Base-by-base conservation (phyloP, 2,329 filamentous ascomycete species). In the Hypomyces perniciosus region DNA sequence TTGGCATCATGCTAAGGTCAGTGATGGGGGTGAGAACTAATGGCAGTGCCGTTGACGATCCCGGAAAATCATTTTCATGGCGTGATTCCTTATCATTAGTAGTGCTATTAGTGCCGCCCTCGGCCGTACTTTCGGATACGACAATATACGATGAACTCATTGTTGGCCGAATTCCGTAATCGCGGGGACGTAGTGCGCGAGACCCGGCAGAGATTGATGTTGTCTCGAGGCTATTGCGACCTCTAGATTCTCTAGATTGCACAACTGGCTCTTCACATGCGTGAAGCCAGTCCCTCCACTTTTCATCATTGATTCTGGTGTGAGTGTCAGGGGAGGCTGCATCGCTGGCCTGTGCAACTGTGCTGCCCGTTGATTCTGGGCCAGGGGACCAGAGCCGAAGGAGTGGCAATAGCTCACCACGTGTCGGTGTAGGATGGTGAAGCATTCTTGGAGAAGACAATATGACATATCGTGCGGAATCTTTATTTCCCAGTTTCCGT, bases 361-460 rank as follows among this genome's bases (percentile, higher is more conserved):
- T 20, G 35, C 49, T 55, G 4, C 26, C 44, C n/a, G 31, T 37
- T 34, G 45, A 12, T 12, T 45, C 43, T 29, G 39, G 27, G 13
- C 41, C 51, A 5, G 50, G 47, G 2, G 46, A 39, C 34, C 39
- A 42, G 28, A 27, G n/a, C 10, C 41, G n/a, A n/a, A 56, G 38
- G 37, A 56, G 35, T 5, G 28, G 29, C 10, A 42, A 48, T 43
- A 28, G 30, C 10, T 20, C 46, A 8, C 47, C 50, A 30, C 58
- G 52, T 8, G 52, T 49, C 8, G 64, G 64, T 27, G 56, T 61
- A 30, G 65, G 64, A 10, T 67, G 61, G 28, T 54, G 42, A 9
- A 56, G 31, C 8, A 26, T 43, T 43, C 20, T 13, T 20, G 49
- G 47, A 39, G 44, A 50, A 12, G 31, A 38, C 8, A 37, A 27